These are phyloP conservation scores for Aspergillus brunneoviolaceus DNA, from an alignment of 2,329 filamentous ascomycete species.

Conservation along the genomic window DNA sequence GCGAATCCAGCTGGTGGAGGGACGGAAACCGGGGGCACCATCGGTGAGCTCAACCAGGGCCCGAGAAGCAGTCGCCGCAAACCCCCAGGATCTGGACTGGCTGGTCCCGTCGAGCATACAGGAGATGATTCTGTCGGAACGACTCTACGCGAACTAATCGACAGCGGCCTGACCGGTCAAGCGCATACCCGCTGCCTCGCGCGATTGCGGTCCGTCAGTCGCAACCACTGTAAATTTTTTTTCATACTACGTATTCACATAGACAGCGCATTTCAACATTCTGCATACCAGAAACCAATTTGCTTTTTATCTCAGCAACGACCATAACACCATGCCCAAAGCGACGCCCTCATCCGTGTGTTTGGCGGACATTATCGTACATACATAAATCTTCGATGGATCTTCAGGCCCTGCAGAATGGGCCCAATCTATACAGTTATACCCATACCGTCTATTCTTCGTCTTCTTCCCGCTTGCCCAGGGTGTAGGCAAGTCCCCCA, in stretches of 20 bases:
- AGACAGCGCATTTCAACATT: not conserved
- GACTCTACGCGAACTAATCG: slow-evolving; percentile 28
- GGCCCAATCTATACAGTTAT: not conserved
- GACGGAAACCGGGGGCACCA: slow-evolving; percentile 33
- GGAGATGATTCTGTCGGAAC: slow-evolving; percentile 34
- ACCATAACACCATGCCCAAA: slow-evolving; percentile 5
- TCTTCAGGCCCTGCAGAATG: not conserved
- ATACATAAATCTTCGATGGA: not conserved
- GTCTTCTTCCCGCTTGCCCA: slow-evolving; percentile 44
- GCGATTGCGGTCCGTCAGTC: not conserved
- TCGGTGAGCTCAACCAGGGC: slow-evolving; percentile 47
- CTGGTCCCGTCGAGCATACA: slow-evolving; percentile 37
- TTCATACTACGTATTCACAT: not conserved
- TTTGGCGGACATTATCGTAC: slow-evolving; percentile 1
- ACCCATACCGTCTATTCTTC: slow-evolving; percentile 23
- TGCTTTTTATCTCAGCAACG: not conserved
- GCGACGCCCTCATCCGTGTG: slow-evolving; percentile 8
- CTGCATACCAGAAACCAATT: not conserved
- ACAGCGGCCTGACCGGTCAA: not conserved
- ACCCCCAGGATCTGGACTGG: slow-evolving; percentile 33
- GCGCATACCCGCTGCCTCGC: not conserved
- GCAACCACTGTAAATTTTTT: not conserved
- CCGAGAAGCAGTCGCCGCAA: slow-evolving; percentile 35
- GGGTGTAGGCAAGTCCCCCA: slow-evolving; percentile 48
- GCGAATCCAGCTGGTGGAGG: slow-evolving; percentile 43